Conservation (phyloP, 306 rosid species). For the Fragaria nilgerrensis region DNA sequence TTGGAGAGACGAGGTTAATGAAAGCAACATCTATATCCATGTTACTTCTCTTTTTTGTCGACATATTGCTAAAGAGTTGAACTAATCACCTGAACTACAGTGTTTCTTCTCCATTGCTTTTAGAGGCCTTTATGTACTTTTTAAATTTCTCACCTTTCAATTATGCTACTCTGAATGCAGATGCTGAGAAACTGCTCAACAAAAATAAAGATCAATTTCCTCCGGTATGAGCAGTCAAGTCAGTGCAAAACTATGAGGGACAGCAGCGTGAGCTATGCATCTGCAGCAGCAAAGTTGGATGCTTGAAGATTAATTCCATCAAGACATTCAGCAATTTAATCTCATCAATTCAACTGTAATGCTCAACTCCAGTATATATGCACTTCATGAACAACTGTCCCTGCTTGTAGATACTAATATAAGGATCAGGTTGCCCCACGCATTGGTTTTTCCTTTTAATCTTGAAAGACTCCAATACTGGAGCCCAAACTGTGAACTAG, state of each 20-base stretch:
- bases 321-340: constrained; percentile 26
- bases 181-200: constrained; percentile 72
- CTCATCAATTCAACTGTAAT: constrained; percentile 26
- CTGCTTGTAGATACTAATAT: constrained; percentile 21
- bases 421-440: not conserved
- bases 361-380: constrained; percentile 4
- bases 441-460: not conserved
- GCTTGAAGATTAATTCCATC: constrained; percentile 37
- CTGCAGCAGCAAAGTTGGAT: constrained; percentile 84
- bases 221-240: constrained; percentile 89
- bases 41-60: not conserved
- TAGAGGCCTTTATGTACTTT: not conserved
- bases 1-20: not conserved
- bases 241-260: constrained; percentile 77
- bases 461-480: not conserved
- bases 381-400: constrained; percentile 15
- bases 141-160: not conserved
- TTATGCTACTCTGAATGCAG: constrained; percentile 40
- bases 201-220: constrained; percentile 69
- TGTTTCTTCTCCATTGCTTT: not conserved
- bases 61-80: not conserved
- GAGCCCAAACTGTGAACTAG: not conserved
- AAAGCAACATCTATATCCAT: not conserved
- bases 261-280: constrained; percentile 97
- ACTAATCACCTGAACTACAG: not conserved